Evolutionary conservation across 2,329 filamentous ascomycete genomes (phyloP), one percentile per base, ranked within the genome.

Genomic region (Botrytis medusae): DNA sequence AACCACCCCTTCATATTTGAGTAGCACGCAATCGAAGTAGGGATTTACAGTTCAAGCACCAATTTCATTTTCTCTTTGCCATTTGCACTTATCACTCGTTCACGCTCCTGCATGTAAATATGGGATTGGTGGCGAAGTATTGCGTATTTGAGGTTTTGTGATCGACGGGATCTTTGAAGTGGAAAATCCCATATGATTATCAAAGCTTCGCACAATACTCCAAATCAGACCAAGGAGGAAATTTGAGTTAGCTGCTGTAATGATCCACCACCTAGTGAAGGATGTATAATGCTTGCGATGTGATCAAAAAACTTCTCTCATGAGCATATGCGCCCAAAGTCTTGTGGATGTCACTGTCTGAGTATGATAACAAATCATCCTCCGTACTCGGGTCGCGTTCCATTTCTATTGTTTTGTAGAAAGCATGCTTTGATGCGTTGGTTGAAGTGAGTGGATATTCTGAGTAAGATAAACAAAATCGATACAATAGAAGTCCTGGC

Each of bases 201-300:
- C 42, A 8, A 32, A 69, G 22, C 42, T 57, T 69, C 25, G n/a
- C 37, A 42, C 54, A 29, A 29, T 22, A 42, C 18, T 22, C n/a
- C 8, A 25, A 57, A 25, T 9, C 9, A 32, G 7, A 42, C n/a
- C 48, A 6, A 42, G 32, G 4, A 57, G 12, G 48, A 42, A 44
- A 69, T 1, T 42, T 32, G 54, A 44, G 6, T 57, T 22, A 29
- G 18, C 32, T 14, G 48, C 18, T 40, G 9, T n/a, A 29, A 22
- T 16, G 14, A 48, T 37, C 48, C 48, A n/a, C 16, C 46, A n/a
- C 16, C 46, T 29, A 46, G 14, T 37, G 29, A 18, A 42, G 34
- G 25, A 68, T 2, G 64, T 32, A 22, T 18, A 42, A 68, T 68
- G 46, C 64, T 42, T 68, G 64, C 48, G 25, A 57, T 68, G 34